These are phyloP conservation scores for Aaosphaeria arxii DNA, from an alignment of 2,329 filamentous ascomycete species.

Conservation along the genomic window DNA sequence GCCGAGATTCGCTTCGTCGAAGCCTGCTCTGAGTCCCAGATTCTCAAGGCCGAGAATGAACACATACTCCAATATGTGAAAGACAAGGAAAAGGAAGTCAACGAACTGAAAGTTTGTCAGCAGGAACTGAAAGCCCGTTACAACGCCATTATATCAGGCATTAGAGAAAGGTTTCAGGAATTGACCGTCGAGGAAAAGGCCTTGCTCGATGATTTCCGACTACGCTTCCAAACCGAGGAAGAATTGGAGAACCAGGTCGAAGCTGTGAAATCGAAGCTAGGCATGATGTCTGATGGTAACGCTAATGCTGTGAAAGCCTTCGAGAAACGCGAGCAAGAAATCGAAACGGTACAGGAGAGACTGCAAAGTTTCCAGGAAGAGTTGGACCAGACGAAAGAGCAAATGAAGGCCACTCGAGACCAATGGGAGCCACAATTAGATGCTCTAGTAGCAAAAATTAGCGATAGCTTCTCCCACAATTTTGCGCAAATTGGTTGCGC, in stretches of 20 bases:
- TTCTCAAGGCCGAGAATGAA: slow-evolving; percentile 63
- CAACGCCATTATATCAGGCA: slow-evolving; percentile 2
- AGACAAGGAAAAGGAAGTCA: slow-evolving; percentile 14
- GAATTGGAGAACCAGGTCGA: slow-evolving; percentile 71
- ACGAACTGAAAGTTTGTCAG: slow-evolving; percentile 12
- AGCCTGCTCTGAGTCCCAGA: slow-evolving; percentile 73
- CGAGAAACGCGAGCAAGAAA: slow-evolving; percentile 51
- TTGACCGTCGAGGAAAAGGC: slow-evolving; percentile 23
- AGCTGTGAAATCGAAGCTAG: slow-evolving; percentile 70
- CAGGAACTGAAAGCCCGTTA: slow-evolving; percentile 9
- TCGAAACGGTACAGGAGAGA: slow-evolving; percentile 62
- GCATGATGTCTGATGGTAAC: slow-evolving; percentile 76
- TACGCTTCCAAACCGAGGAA: slow-evolving; percentile 39
- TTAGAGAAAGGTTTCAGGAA: slow-evolving; percentile 12
- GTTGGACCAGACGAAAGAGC: slow-evolving; percentile 53
- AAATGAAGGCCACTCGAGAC: slow-evolving; percentile 64
- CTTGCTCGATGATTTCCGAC: slow-evolving; percentile 15
- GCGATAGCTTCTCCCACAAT: slow-evolving; percentile 86
- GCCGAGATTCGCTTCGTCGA: slow-evolving; percentile 72
- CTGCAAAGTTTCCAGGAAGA: slow-evolving; percentile 54
- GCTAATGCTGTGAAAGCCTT: slow-evolving; percentile 74
- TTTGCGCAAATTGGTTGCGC: slow-evolving; percentile 93
- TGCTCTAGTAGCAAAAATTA: slow-evolving; percentile 73
- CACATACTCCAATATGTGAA: slow-evolving; percentile 32
- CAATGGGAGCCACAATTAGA: slow-evolving; percentile 86